Base-by-base conservation (phyloP, 1,284 basidiomycete species). In the Trametes sp. region DNA sequence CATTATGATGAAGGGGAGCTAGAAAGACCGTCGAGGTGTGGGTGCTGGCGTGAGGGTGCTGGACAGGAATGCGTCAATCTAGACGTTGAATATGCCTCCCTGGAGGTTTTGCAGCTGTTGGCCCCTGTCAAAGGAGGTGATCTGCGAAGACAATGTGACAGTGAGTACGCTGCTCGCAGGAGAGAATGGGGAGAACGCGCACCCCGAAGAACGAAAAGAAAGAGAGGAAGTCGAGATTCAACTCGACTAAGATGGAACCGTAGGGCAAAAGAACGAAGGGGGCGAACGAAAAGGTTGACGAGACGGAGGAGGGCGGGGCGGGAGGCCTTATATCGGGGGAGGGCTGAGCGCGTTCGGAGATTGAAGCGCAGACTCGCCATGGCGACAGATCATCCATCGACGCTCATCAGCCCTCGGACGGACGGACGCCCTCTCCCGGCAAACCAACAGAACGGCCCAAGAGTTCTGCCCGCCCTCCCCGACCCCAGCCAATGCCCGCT, bases 81-180 rank as follows among this genome's bases (percentile, higher is more conserved):
- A 64, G 75, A 72, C 74, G 78, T 73, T 41, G 73, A 70, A 75
- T 72, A 78, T 80, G 75, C 84, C 86, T 85, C 84, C 81, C 84
- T 77, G 84, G 84, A 78, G 75, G 81, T 81, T 77, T 78, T 76
- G 77, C 79, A 77, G 77, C 75, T 77, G 77, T 75, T 74, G 69
- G n/a, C 78, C 85, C 88, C 87, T 89, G 77, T 88, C 88, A 86
- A 90, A 89, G 87, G 88, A 84, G 78, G 80, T 82, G 83, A 86
- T 86, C 84, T 86, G 69, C 28, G 48, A 28, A n/a, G 31, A 35
- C 16, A 49, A 38, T 45, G 54, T 44, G 23, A 24, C 42, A 21
- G 54, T 61, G 38, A 52, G 49, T 26, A 29, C 48, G 26, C 48
- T 26, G 72, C 70, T 46, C 41, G 53, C 26, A 41, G 28, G 46